A percentile compares a stretch with the other conserved stretches of the same genome.
Evolutionary conservation across 1,139 yeast genomes (phyloP).

Genomic region (Yamadazyma kanchanaburiensis): DNA sequence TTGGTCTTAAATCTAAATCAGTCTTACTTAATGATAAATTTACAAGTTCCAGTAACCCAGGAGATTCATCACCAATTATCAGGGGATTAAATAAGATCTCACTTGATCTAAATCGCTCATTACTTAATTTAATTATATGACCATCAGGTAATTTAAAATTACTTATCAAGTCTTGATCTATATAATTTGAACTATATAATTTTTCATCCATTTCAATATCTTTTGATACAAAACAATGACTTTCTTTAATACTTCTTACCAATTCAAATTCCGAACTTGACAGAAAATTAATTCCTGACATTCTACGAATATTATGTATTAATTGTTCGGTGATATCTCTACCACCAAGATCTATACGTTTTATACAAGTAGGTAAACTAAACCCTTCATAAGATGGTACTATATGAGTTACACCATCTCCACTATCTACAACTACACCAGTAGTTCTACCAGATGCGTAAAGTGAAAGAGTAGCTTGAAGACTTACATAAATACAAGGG

Average conservation of each 20-base stretch:
- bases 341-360: constrained; percentile 82
- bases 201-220: constrained; percentile 71
- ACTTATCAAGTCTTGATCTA: constrained; percentile 23
- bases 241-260: constrained; percentile 75
- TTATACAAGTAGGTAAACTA: constrained; percentile 67
- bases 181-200: constrained; percentile 36
- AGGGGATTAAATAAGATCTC: constrained; percentile 83
- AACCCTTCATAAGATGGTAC: constrained; percentile 93
- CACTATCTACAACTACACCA: constrained; percentile 84
- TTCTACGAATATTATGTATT: constrained; percentile 61
- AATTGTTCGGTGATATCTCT: constrained; percentile 78
- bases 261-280: constrained; percentile 82
- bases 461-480: constrained; percentile 81
- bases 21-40: constrained; percentile 65
- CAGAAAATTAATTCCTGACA: constrained; percentile 56
- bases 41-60: constrained; percentile 65
- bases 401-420: constrained; percentile 87
- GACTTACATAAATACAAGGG: constrained; percentile 82
- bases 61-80: constrained; percentile 70
- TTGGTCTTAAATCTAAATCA: constrained; percentile 73
- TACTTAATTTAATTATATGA: constrained; percentile 56
- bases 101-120: constrained; percentile 66
- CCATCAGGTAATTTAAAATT: constrained; percentile 82
- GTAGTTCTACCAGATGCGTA: constrained; percentile 91
- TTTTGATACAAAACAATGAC: constrained; percentile 63